Evolutionary conservation across 2,329 filamentous ascomycete species (phyloP).

Genomic region (Diaporthe citriasiana): DNA sequence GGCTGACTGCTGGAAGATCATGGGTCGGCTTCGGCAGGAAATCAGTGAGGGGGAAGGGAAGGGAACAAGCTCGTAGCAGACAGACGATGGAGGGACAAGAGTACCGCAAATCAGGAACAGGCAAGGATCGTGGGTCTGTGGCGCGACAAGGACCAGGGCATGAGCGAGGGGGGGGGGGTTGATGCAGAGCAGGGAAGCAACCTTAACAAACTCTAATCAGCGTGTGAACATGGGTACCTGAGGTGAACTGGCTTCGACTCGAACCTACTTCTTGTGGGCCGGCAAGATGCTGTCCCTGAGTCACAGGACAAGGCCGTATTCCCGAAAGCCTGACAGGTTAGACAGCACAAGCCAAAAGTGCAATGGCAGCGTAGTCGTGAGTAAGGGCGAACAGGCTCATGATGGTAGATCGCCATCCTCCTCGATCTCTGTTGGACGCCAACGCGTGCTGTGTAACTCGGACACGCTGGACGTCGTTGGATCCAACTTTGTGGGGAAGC

Average conservation of each 20-base stretch:
- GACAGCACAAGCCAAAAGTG: conserved; percentile 5
- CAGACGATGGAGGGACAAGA: conserved; percentile 12
- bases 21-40: conserved; percentile 24
- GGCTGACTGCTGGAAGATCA: conserved; percentile 26
- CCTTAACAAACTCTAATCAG: conserved; percentile 33
- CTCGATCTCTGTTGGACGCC: conserved; percentile 26
- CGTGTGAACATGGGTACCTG: conserved; percentile 13
- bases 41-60: conserved; percentile 32
- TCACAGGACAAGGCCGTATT: conserved; percentile 24
- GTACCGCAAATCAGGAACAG: conserved; percentile 33
- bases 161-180: not conserved
- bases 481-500: conserved; percentile 21
- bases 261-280: conserved; percentile 20
- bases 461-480: not conserved
- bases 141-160: conserved; percentile 23
- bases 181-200: conserved; percentile 23
- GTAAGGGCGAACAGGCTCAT: conserved; percentile 3
- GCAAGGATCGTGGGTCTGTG: conserved; percentile 27
- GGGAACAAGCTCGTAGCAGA: conserved; percentile 31
- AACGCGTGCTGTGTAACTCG: conserved; percentile 12
- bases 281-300: conserved; percentile 23
- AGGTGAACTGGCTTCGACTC: not conserved
- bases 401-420: conserved; percentile 10
- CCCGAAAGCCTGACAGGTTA: conserved; percentile 15
- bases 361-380: not conserved